Evolutionary conservation across 192 early-diverging fungal genomes (phyloP).

Genomic region (Linnemannia zychae): DNA sequence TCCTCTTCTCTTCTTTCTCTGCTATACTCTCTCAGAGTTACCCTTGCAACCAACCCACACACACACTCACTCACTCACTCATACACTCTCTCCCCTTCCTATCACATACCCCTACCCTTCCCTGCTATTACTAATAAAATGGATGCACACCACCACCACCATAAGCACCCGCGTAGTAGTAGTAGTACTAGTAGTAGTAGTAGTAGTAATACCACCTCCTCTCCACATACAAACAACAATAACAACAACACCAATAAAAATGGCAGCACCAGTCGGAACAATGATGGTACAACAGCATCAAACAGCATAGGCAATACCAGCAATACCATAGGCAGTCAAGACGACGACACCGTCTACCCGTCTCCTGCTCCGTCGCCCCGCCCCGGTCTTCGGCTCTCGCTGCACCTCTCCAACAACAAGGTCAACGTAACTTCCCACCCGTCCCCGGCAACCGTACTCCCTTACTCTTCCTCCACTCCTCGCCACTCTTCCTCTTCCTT

Average conservation of each 20-base stretch:
- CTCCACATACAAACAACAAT: background rate
- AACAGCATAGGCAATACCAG: background rate
- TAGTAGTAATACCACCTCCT: background rate
- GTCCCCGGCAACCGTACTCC: background rate
- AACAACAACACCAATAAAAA: background rate
- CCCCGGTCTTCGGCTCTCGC: conserved; percentile 50
- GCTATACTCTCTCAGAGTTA: no score
- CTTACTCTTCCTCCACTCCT: background rate
- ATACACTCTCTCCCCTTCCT: background rate
- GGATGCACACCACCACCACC: no score
- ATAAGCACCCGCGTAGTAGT: no score
- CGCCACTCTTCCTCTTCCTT: background rate
- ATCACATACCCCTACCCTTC: background rate
- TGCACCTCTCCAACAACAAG: conserved; percentile 38
- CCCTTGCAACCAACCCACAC: no score
- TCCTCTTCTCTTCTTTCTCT: background rate
- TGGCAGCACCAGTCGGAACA: background rate
- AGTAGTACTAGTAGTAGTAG: background rate
- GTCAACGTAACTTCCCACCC: conserved; percentile 32
- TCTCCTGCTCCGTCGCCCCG: conserved; percentile 50
- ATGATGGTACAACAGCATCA: background rate
- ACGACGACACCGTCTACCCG: conserved; percentile 28
- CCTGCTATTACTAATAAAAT: background rate
- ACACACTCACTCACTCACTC: background rate
- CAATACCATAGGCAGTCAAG: conserved; percentile 6